Percentiles rank a stretch among this genome's conserved stretches.
These are phyloP conservation scores for Dothideomycetidae sp. DNA, from an alignment of 2,329 filamentous ascomycete genomes.

Conservation along the genomic window DNA sequence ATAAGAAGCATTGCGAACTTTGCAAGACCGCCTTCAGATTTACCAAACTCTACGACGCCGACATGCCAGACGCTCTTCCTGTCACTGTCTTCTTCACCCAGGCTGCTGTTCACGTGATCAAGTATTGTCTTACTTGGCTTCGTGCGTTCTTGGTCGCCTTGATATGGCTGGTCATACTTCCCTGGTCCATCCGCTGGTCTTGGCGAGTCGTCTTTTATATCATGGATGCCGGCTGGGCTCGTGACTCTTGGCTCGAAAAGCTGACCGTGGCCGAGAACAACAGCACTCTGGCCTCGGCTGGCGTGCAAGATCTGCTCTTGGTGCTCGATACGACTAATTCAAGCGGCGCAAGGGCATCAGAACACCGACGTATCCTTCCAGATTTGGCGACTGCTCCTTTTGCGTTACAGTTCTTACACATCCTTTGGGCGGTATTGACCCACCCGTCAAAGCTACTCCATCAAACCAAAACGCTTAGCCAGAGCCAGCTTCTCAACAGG, in stretches of 20 bases:
- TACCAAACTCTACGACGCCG: conserved; percentile 88
- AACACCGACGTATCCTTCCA: background rate
- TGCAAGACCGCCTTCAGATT: conserved; percentile 98
- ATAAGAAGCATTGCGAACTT: conserved; percentile 98
- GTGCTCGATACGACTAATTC: background rate
- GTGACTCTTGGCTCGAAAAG: conserved; percentile 23
- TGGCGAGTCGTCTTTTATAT: conserved; percentile 95
- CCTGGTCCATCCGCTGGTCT: conserved; percentile 77
- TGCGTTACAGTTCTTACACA: background rate
- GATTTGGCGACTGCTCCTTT: background rate
- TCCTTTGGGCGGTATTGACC: conserved; percentile 4
- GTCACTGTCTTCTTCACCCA: conserved; percentile 67
- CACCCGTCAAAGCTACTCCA: conserved; percentile 3
- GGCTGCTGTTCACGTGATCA: conserved; percentile 56
- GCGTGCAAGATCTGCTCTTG: background rate
- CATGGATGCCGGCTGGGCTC: conserved; percentile 58
- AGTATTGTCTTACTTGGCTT: conserved; percentile 62
- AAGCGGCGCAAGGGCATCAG: background rate
- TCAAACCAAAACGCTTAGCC: background rate
- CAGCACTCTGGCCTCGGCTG: background rate
- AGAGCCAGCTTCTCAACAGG: conserved; percentile 1
- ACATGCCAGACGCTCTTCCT: conserved; percentile 80
- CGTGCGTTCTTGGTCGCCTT: conserved; percentile 63
- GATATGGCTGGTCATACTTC: conserved; percentile 81
- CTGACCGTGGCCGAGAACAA: conserved; percentile 4